A percentile compares a stretch with the other conserved stretches of the same genome.
These are phyloP conservation scores for Globisporangium abappressorium DNA, from an alignment of 352 stramenopile species.

Conservation along the genomic window DNA sequence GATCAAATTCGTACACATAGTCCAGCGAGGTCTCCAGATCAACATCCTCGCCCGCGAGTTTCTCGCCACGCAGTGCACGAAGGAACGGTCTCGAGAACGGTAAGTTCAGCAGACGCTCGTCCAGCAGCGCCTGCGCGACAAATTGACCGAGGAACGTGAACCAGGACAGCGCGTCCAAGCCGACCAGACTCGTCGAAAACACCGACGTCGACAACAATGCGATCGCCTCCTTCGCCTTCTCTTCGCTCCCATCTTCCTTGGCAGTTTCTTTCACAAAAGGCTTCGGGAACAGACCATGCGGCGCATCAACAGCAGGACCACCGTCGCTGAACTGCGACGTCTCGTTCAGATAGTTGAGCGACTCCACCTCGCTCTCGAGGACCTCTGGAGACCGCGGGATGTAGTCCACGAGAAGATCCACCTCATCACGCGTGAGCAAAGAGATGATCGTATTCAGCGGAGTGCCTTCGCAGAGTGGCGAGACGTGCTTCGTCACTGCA, in stretches of 20 bases:
- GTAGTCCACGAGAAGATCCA: conserved; percentile 49
- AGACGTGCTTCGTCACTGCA: conserved; percentile 76
- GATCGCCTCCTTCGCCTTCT: conserved; percentile 5
- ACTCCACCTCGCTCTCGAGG: conserved; percentile 63
- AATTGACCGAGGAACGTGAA: conserved; percentile 76
- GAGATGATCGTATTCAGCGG: conserved; percentile 50
- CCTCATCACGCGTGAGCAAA: conserved; percentile 34
- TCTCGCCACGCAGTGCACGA: conserved; percentile 51
- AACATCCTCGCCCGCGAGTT: conserved; percentile 40
- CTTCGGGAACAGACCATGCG: conserved; percentile 55
- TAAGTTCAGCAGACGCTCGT: conserved; percentile 81
- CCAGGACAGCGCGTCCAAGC: conserved; percentile 35
- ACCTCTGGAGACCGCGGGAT: conserved; percentile 53
- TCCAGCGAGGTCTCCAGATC: conserved; percentile 46
- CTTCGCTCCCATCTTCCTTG: conserved; percentile 2
- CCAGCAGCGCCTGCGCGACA: conserved; percentile 71
- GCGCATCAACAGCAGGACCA: conserved; percentile 40
- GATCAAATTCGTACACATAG: conserved; percentile 68
- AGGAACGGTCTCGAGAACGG: conserved; percentile 77
- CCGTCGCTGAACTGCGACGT: conserved; percentile 23
- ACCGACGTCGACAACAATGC: background rate
- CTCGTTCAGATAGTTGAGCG: conserved; percentile 54
- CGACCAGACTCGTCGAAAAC: conserved; percentile 9
- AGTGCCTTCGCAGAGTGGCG: conserved; percentile 67
- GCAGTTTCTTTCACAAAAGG: conserved; percentile 19